These are phyloP conservation scores for Closterium sp. DNA, from an alignment of 139 green algal species.

Conservation along the genomic window DNA sequence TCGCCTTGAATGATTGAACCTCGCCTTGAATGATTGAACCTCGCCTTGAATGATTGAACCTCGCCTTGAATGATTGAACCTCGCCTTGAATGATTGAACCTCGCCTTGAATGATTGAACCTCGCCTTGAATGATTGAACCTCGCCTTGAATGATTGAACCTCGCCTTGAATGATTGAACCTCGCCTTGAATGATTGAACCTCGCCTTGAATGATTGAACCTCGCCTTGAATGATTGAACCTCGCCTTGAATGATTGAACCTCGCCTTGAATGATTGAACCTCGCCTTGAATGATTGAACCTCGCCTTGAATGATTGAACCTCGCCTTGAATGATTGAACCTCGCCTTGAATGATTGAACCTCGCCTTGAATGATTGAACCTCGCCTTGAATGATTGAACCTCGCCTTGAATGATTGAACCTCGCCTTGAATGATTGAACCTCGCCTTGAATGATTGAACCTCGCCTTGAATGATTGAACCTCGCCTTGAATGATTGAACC, in stretches of 20 bases:
- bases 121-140: not conserved
- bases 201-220: not conserved
- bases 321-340: not conserved
- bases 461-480: not conserved
- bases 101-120: not conserved
- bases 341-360: not conserved
- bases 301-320: not conserved
- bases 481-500: not conserved
- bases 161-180: not conserved
- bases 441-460: not conserved
- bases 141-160: not conserved
- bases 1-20: not conserved
- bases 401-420: not conserved
- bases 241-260: not conserved
- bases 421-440: not conserved
- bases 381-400: not conserved
- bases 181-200: not conserved
- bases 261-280: not conserved
- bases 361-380: not conserved
- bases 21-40: not conserved
- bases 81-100: not conserved
- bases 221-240: not conserved
- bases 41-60: not conserved
- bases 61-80: not conserved
- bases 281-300: not conserved